Evolutionary conservation across 2,329 filamentous ascomycete genomes (phyloP).

Genomic region (Aphanoascus verrucosus): DNA sequence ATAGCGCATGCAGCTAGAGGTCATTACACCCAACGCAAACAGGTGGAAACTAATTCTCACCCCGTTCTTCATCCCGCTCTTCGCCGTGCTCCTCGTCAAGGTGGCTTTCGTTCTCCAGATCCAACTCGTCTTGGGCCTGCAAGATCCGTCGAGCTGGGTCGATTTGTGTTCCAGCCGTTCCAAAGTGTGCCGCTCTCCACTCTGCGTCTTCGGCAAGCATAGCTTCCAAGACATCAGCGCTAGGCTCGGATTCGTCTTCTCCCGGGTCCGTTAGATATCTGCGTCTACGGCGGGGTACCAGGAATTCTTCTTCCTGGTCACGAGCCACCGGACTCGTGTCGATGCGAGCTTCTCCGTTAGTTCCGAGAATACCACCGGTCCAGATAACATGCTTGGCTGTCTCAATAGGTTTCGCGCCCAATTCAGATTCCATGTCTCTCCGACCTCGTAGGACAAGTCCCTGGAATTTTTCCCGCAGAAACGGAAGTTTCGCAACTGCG

Average conservation of each 20-base stretch:
- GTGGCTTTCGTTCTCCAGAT: slow-evolving; percentile 6
- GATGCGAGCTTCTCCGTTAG: slow-evolving; percentile 19
- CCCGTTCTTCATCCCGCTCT: background rate
- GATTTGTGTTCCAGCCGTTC: background rate
- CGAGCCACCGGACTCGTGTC: background rate
- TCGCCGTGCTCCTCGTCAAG: slow-evolving; percentile 1
- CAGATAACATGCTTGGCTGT: slow-evolving; percentile 22
- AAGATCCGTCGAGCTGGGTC: background rate
- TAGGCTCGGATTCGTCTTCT: slow-evolving; percentile 7
- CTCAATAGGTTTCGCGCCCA: slow-evolving; percentile 7
- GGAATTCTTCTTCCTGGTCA: slow-evolving; percentile 6
- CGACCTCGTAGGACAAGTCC: slow-evolving; percentile 27
- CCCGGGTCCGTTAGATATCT: background rate
- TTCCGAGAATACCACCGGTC: slow-evolving; percentile 28
- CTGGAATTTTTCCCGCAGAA: slow-evolving; percentile 33
- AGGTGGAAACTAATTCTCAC: too few species aligned
- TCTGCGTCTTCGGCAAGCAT: slow-evolving; percentile 13
- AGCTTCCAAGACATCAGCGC: slow-evolving; percentile 2
- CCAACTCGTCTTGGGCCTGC: slow-evolving; percentile 12
- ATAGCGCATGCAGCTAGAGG: too few species aligned
- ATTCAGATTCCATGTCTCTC: background rate
- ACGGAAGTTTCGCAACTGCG: slow-evolving; percentile 31
- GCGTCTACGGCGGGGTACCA: background rate
- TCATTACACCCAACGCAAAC: too few species aligned
- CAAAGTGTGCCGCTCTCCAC: background rate